Percentiles rank a stretch among this genome's conserved stretches.
phyloP scores from a whole-genome alignment of 768 basidiomycete species.

The Lentinula sp. region DNA sequence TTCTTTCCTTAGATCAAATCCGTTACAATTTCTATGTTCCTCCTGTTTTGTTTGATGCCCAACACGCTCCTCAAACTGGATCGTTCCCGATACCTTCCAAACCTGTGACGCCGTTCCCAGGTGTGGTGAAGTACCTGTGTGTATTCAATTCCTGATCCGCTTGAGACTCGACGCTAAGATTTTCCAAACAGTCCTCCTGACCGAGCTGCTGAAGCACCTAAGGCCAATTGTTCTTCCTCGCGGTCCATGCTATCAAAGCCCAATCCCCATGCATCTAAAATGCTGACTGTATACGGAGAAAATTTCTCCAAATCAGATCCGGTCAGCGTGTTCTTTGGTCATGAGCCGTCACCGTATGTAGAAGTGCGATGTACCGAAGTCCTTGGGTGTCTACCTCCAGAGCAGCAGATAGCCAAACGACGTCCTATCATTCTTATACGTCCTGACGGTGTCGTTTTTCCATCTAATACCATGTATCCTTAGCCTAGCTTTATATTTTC shows the following conservation, averaged over 20 bases:
- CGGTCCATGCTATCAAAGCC: slow-evolving; percentile 71
- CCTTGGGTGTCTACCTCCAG: slow-evolving; percentile 74
- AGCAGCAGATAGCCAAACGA: slow-evolving; percentile 58
- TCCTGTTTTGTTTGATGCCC: slow-evolving; percentile 76
- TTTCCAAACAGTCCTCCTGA: slow-evolving; percentile 50
- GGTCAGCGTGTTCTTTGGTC: slow-evolving; percentile 79
- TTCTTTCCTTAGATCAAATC: slow-evolving; percentile 60
- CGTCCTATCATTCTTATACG: slow-evolving; percentile 79
- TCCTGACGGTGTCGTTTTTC: slow-evolving; percentile 83
- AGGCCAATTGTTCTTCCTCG: slow-evolving; percentile 59
- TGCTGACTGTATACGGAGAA: slow-evolving; percentile 85
- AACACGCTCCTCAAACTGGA: slow-evolving; percentile 61
- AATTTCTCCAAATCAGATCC: slow-evolving; percentile 84
- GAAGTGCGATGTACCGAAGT: slow-evolving; percentile 88
- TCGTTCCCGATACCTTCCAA: slow-evolving; percentile 79
- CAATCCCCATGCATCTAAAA: slow-evolving; percentile 70
- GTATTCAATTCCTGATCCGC: not conserved
- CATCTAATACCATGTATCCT: slow-evolving; percentile 76
- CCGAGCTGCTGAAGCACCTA: slow-evolving; percentile 78
- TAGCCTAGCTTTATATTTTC: slow-evolving; percentile 29
- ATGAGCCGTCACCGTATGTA: slow-evolving; percentile 80
- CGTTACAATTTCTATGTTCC: slow-evolving; percentile 94
- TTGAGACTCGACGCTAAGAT: not conserved
- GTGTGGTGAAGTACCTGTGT: slow-evolving; percentile 78
- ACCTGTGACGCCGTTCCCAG: slow-evolving; percentile 81